A percentile compares a stretch with the other conserved stretches of the same genome.
Evolutionary conservation across 305 asterid species (phyloP).

Genomic region (Fraxinus velutina): DNA sequence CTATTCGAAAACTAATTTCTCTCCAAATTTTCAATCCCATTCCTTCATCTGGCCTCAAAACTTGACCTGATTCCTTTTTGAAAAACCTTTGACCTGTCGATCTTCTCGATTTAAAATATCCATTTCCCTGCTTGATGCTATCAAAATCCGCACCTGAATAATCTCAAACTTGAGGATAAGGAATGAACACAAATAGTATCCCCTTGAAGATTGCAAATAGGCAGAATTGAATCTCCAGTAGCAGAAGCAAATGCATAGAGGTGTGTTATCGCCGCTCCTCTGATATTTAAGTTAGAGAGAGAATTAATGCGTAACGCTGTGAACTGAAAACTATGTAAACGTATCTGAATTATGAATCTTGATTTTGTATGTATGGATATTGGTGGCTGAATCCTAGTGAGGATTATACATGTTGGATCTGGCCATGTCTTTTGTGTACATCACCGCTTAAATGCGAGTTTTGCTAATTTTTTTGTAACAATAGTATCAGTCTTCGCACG

Average conservation of each 20-base stretch:
- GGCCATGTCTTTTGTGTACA: background rate
- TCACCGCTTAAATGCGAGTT: slow-evolving; percentile 10
- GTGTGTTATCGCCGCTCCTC: background rate
- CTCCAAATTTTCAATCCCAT: slow-evolving; percentile 7
- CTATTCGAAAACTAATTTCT: too few relatives aligned
- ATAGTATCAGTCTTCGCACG: background rate
- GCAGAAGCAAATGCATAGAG: background rate
- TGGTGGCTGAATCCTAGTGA: too few relatives aligned
- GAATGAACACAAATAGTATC: background rate
- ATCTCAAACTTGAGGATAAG: background rate
- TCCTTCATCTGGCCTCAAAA: slow-evolving; percentile 27
- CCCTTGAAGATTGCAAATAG: background rate
- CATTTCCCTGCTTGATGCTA: slow-evolving; percentile 38
- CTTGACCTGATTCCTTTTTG: slow-evolving; percentile 17
- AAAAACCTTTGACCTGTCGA: slow-evolving; percentile 33
- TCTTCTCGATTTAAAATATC: slow-evolving; percentile 39
- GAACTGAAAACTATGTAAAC: background rate
- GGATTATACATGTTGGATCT: too few relatives aligned
- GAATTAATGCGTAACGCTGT: background rate
- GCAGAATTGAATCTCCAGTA: background rate
- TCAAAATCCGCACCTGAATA: background rate
- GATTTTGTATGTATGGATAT: too few relatives aligned
- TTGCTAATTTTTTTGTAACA: background rate
- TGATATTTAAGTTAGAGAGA: background rate
- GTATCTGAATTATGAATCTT: background rate